Evolutionary conservation across 1,284 basidiomycete species (phyloP).

Genomic region (Marasmius tenuissimus): DNA sequence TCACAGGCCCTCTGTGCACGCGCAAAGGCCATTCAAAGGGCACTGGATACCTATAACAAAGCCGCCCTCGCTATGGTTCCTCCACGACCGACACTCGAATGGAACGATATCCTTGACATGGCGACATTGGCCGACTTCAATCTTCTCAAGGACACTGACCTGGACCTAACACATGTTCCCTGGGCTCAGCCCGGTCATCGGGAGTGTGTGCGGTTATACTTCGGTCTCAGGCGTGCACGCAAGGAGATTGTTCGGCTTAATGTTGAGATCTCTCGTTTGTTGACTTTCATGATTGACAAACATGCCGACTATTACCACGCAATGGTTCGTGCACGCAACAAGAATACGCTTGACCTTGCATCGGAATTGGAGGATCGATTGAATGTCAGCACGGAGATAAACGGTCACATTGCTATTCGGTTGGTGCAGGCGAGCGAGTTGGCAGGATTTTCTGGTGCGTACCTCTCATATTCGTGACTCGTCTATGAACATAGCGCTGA

Average conservation of each 20-base stretch:
- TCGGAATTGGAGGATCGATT: not conserved
- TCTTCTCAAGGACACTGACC: not conserved
- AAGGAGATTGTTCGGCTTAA: not conserved
- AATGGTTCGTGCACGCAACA: not conserved
- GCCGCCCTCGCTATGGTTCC: constrained; percentile 6
- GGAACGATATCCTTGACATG: not conserved
- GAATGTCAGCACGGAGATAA: not conserved
- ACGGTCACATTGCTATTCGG: not conserved
- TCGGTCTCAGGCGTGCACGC: not conserved
- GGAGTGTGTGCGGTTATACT: not conserved
- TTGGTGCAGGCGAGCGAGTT: not conserved
- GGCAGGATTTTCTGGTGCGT: not conserved
- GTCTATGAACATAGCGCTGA: too few species aligned
- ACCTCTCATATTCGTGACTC: too few species aligned
- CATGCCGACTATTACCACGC: not conserved
- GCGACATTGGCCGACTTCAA: not conserved
- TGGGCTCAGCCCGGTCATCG: not conserved
- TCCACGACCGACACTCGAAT: not conserved
- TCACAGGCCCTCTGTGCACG: constrained; percentile 1
- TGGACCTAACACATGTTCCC: not conserved
- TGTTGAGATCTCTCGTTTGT: not conserved
- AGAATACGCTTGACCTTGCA: not conserved
- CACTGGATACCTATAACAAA: constrained; percentile 1
- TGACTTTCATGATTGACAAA: constrained; percentile 1
- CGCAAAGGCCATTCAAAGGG: not conserved